Evolutionary conservation across 1,284 basidiomycete genomes (phyloP).

Genomic region (Boletus smithii): DNA sequence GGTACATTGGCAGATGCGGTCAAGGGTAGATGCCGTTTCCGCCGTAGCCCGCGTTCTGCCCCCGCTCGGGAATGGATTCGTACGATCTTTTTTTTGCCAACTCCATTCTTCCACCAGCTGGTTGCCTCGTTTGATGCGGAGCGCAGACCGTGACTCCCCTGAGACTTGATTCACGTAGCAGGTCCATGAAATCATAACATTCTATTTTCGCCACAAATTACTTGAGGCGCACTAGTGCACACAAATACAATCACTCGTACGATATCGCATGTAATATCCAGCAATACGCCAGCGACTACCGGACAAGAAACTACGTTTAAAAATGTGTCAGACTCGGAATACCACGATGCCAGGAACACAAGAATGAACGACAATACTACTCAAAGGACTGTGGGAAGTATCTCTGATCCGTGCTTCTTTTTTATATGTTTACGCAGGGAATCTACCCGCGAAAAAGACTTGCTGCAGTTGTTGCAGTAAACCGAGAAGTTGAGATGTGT

Average conservation of each 20-base stretch:
- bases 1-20: not conserved
- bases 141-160: too few relatives aligned
- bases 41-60: not conserved
- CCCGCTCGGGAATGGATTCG: not conserved
- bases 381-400: not conserved
- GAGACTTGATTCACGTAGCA: too few relatives aligned
- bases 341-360: not conserved
- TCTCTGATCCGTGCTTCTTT: not conserved
- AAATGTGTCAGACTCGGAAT: not conserved
- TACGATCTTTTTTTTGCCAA: not conserved
- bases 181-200: too few relatives aligned
- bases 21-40: not conserved
- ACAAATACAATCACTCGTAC: too few relatives aligned
- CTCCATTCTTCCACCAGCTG: not conserved
- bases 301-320: not conserved
- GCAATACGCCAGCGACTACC: not conserved
- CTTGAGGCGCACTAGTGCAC: too few relatives aligned
- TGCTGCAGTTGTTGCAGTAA: not conserved
- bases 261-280: not conserved
- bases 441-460: not conserved
- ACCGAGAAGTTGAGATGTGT: not conserved
- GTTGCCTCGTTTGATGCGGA: too few relatives aligned
- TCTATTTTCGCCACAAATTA: too few relatives aligned
- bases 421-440: not conserved
- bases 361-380: not conserved